phyloP scores from a whole-genome alignment of 2,329 filamentous ascomycete species.

The Fusarium palustre region DNA sequence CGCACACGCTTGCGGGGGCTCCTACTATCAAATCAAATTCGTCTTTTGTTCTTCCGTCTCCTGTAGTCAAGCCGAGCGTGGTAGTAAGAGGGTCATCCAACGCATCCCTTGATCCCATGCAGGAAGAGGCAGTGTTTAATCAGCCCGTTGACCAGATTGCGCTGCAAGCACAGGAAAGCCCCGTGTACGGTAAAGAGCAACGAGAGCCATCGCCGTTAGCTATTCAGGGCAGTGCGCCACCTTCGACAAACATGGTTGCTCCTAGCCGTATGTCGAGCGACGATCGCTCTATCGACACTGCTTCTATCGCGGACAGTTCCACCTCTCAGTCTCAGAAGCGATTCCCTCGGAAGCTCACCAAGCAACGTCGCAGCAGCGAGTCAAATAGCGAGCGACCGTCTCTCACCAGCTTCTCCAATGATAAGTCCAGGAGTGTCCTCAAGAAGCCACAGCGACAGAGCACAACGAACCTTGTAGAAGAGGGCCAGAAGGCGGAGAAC shows the following conservation, averaged over 20 bases:
- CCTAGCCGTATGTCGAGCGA: slow-evolving; percentile 52
- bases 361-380: slow-evolving; percentile 55
- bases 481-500: slow-evolving; percentile 44
- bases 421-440: slow-evolving; percentile 49
- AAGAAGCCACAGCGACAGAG: slow-evolving; percentile 54
- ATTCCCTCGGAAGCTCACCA: slow-evolving; percentile 57
- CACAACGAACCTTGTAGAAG: slow-evolving; percentile 41
- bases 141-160: slow-evolving; percentile 47
- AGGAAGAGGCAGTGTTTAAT: slow-evolving; percentile 51
- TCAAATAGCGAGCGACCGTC: slow-evolving; percentile 48
- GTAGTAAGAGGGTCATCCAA: slow-evolving; percentile 16
- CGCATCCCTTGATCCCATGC: slow-evolving; percentile 47
- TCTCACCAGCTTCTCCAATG: slow-evolving; percentile 19
- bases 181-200: slow-evolving; percentile 41
- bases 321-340: slow-evolving; percentile 49
- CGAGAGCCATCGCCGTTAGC: slow-evolving; percentile 36
- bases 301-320: slow-evolving; percentile 42
- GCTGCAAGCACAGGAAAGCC: slow-evolving; percentile 45
- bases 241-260: slow-evolving; percentile 35
- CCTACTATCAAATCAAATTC: slow-evolving; percentile 23
- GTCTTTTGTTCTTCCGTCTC: slow-evolving; percentile 15
- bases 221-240: slow-evolving; percentile 41
- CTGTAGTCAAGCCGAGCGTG: slow-evolving; percentile 12
- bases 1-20: slow-evolving; percentile 13
- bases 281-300: slow-evolving; percentile 48